These are phyloP conservation scores for Stachybotrys chlorohalonatus DNA, from an alignment of 2,329 filamentous ascomycete species.

Conservation along the genomic window DNA sequence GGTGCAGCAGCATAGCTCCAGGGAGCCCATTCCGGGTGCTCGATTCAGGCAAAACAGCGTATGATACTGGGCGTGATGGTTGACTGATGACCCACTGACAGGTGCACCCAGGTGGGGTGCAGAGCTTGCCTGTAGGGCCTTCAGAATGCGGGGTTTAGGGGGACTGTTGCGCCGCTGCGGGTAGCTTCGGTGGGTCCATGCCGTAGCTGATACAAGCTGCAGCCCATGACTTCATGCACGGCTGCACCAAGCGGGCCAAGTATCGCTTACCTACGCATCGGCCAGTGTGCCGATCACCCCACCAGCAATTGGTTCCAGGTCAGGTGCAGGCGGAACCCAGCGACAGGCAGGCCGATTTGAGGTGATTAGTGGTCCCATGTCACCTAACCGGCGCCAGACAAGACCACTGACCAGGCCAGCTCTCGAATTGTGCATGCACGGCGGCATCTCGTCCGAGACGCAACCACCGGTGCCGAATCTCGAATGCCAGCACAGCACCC, in stretches of 20 bases:
- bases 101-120: neutral
- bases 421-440: neutral
- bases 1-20: neutral
- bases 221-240: neutral
- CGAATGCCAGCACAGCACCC: neutral
- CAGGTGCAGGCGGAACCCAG: neutral
- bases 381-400: too few relatives aligned
- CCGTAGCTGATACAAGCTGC: neutral
- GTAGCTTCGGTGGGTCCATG: neutral
- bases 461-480: neutral
- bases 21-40: conserved; percentile 1
- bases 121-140: neutral
- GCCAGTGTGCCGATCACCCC: neutral
- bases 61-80: conserved; percentile 8
- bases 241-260: neutral
- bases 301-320: neutral
- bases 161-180: neutral
- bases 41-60: conserved; percentile 11
- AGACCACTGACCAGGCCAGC: neutral
- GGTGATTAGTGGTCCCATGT: neutral
- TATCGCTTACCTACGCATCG: neutral
- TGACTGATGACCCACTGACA: conserved; percentile 11
- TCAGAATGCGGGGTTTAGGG: conserved; percentile 1
- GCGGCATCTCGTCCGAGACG: neutral
- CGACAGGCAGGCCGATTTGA: neutral